Evolutionary conservation across 371 early-diverging fungal genomes (phyloP), one percentile per base, ranked within the genome.

Genomic region (Lichtheimia corymbifera): DNA sequence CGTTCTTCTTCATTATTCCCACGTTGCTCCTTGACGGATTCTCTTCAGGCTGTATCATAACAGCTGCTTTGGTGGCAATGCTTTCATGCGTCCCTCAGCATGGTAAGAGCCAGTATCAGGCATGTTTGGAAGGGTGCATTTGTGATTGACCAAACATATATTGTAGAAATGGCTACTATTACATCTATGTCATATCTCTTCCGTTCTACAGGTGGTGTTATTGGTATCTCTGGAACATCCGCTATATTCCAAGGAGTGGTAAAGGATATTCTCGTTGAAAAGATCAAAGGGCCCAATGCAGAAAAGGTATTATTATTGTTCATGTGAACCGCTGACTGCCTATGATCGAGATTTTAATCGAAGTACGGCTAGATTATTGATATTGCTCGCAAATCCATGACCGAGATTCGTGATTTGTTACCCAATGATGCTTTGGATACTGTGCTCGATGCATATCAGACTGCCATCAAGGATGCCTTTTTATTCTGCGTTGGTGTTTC

Each of bases 151-250:
- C 9, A 35, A 5, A 1, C 35, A 35, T 35, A 9, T 9, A 35
- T 2, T 6, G 11, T 27, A 81, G 82, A 83, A 56, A 76, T 81
- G 74, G 83, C 83, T n/a, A 80, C 79, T 0, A 68, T 72, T 43
- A 76, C 78, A 12, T 75, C 78, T 12, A 66, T 80, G 62, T 74
- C 78, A 7, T 80, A 80, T 55, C 55, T 80, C 17, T 80, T 77
- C 68, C 67, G 78, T 14, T 66, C 78, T 9, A 67, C 73, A 20
- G 81, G 81, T 30, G 64, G 71, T 57, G 77, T 76, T 9, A 70
- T 80, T 45, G 78, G 77, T 58, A 68, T 77, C 35, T 69, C 79
- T 13, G 59, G 60, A 35, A 72, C 69, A 22, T 70, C 74, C 3
- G 75, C 77, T 52, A 72, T 72, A 24, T 72, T 79, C 59, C 79